These are phyloP conservation scores for Phylloporus sp. DNA, from an alignment of 768 basidiomycete species.

Conservation along the genomic window DNA sequence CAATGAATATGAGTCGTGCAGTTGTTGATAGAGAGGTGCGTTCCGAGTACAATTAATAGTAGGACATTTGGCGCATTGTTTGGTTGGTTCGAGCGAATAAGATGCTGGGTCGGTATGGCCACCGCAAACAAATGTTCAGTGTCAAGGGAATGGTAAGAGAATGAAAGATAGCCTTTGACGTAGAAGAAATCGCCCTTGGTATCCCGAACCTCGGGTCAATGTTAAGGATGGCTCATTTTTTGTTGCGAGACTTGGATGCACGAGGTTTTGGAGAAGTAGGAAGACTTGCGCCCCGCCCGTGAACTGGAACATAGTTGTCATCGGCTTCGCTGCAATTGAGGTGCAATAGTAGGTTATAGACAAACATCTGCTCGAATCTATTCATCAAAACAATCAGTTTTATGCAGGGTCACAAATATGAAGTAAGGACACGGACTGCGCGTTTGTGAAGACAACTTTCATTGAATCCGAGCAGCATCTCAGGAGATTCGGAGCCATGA, in stretches of 20 bases:
- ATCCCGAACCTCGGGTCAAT: not conserved
- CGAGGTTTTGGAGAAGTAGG: slow-evolving; percentile 42
- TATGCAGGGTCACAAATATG: slow-evolving; percentile 1
- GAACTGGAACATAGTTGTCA: slow-evolving; percentile 68
- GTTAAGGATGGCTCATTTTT: slow-evolving; percentile 31
- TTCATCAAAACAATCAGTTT: slow-evolving; percentile 6
- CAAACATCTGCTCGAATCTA: slow-evolving; percentile 87
- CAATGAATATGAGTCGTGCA: not conserved
- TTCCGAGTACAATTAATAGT: slow-evolving; percentile 14
- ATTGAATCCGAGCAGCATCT: slow-evolving; percentile 86
- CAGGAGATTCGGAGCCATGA: slow-evolving; percentile 89
- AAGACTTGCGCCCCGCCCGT: slow-evolving; percentile 72
- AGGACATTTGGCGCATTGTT: not conserved
- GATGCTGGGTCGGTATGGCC: not conserved
- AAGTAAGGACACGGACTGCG: slow-evolving; percentile 61
- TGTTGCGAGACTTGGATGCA: slow-evolving; percentile 53
- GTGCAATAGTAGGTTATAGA: slow-evolving; percentile 78
- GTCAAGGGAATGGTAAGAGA: not conserved
- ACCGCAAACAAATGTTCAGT: not conserved
- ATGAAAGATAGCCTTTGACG: not conserved
- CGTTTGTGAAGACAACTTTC: slow-evolving; percentile 85
- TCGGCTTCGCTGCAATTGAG: slow-evolving; percentile 77
- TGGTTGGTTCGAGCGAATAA: not conserved
- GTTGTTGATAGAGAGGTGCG: slow-evolving; percentile 2
- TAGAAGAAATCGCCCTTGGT: not conserved